A percentile compares a stretch with the other conserved stretches of the same genome.
Conservation (phyloP, 495 filamentous ascomycete species). For the Trichoderma gamsii region DNA sequence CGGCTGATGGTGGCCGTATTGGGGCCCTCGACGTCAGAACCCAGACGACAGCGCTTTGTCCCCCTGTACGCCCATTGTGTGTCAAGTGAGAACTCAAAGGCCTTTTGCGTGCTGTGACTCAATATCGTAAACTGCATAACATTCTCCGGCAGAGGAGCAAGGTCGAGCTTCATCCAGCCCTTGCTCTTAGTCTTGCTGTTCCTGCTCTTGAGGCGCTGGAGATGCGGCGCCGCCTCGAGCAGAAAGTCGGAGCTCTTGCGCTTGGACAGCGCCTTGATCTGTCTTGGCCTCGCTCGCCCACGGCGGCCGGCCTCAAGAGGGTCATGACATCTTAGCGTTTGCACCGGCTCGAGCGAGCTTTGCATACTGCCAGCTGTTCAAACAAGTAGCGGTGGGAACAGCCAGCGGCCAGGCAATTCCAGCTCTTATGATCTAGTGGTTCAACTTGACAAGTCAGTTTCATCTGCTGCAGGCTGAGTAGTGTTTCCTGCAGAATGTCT, state of each 20-base stretch:
- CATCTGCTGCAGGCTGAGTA: too few relatives aligned
- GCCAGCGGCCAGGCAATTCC: too few relatives aligned
- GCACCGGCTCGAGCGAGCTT: constrained; percentile 7
- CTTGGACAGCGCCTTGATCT: not conserved
- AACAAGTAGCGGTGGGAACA: too few relatives aligned
- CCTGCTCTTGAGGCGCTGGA: not conserved
- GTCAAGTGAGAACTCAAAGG: not conserved
- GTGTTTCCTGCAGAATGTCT: too few relatives aligned
- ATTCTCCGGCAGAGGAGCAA: not conserved
- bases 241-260: not conserved
- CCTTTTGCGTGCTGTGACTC: not conserved
- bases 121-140: not conserved
- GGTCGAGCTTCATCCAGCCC: not conserved
- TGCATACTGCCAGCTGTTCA: not conserved
- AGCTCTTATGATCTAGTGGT: too few relatives aligned
- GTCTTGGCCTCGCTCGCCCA: not conserved
- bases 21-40: constrained; percentile 57
- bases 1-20: constrained; percentile 42
- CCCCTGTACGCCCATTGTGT: not conserved
- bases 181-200: not conserved
- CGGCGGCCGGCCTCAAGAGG: not conserved
- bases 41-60: constrained; percentile 51
- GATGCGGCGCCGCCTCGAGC: constrained; percentile 5
- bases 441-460: too few relatives aligned
- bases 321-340: constrained; percentile 9